Percentiles rank a stretch among this genome's conserved stretches.
Evolutionary conservation across 2,329 filamentous ascomycete species (phyloP).

Genomic region (Ceratocystis eucalypticola): DNA sequence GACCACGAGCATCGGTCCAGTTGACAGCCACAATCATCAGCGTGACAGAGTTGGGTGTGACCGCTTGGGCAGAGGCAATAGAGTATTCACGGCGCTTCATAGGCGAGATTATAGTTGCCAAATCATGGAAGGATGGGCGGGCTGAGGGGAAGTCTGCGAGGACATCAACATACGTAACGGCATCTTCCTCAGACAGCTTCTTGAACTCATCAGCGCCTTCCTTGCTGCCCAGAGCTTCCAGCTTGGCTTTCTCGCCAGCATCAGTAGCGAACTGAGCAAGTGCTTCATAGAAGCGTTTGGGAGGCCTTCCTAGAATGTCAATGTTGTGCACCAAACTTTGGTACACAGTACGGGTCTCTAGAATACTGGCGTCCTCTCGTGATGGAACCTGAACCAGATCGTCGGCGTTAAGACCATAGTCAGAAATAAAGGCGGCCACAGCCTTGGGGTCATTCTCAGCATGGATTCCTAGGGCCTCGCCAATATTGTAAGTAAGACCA

Average conservation of each 20-base stretch:
- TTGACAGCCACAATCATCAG: slow-evolving; percentile 95
- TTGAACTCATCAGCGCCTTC: slow-evolving; percentile 87
- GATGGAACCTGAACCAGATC: slow-evolving; percentile 85
- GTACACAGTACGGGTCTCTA: slow-evolving; percentile 85
- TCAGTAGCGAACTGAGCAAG: slow-evolving; percentile 77
- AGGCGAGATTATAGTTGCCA: slow-evolving; percentile 73
- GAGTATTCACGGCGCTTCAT: slow-evolving; percentile 97
- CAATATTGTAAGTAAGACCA: slow-evolving; percentile 90
- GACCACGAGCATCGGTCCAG: slow-evolving; percentile 81
- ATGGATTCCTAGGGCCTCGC: slow-evolving; percentile 91
- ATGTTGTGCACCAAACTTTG: slow-evolving; percentile 85
- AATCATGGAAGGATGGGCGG: slow-evolving; percentile 74
- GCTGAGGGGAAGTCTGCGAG: slow-evolving; percentile 82
- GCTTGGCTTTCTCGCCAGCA: slow-evolving; percentile 65
- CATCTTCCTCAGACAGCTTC: slow-evolving; percentile 79
- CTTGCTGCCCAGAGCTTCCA: slow-evolving; percentile 60
- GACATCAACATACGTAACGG: slow-evolving; percentile 78
- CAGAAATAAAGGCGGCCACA: slow-evolving; percentile 73
- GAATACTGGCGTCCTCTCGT: slow-evolving; percentile 56
- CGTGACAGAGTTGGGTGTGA: slow-evolving; percentile 76
- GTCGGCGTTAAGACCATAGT: slow-evolving; percentile 70
- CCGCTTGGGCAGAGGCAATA: slow-evolving; percentile 94
- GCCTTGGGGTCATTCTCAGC: slow-evolving; percentile 77
- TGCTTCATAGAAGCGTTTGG: slow-evolving; percentile 94
- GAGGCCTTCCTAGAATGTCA: slow-evolving; percentile 91